Evolutionary conservation across 2,329 filamentous ascomycete genomes (phyloP), one percentile per base, ranked within the genome.

Genomic region (Aphanoascus verrucosus): DNA sequence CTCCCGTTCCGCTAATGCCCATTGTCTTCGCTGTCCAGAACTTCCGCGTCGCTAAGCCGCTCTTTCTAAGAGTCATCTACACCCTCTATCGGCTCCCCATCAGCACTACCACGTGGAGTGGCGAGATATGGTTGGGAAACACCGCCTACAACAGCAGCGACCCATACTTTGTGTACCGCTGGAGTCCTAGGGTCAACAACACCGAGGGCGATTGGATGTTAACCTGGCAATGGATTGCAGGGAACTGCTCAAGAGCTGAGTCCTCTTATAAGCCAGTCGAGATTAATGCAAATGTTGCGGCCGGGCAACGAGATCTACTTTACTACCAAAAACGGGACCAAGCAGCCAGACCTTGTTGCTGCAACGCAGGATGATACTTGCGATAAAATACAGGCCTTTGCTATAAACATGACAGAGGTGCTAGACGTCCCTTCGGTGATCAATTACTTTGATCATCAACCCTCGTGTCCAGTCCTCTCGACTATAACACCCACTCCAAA

Each of bases 21-120:
- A 12, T 55, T 23, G 53, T 52, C 42, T 55, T 55, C 48, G 47
- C 53, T 52, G 5, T 52, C 12, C 48, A 52, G 17, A 55, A 55
- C 28, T 28, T 47, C 34, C 42, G n/a, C 32, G 42, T 5, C 20
- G 42, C 51, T 1, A 23, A 38, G 8, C n/a, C 23, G 5, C 17
- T 45, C 7, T 20, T 9, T 7, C 43, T 45, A 5, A n/a, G n/a
- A n/a, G n/a, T n/a, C n/a, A n/a, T n/a, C n/a, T n/a, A n/a, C n/a
- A n/a, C n/a, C n/a, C n/a, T n/a, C n/a, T n/a, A n/a, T n/a, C n/a
- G n/a, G n/a, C n/a, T n/a, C n/a, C n/a, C n/a, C n/a, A n/a, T n/a
- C n/a, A n/a, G n/a, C n/a, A n/a, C n/a, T n/a, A n/a, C n/a, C n/a
- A n/a, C n/a, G n/a, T n/a, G n/a, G n/a, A n/a, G n/a, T n/a, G n/a